Evolutionary conservation across 2,329 filamentous ascomycete genomes (phyloP).

Genomic region (Ascochyta pisi): DNA sequence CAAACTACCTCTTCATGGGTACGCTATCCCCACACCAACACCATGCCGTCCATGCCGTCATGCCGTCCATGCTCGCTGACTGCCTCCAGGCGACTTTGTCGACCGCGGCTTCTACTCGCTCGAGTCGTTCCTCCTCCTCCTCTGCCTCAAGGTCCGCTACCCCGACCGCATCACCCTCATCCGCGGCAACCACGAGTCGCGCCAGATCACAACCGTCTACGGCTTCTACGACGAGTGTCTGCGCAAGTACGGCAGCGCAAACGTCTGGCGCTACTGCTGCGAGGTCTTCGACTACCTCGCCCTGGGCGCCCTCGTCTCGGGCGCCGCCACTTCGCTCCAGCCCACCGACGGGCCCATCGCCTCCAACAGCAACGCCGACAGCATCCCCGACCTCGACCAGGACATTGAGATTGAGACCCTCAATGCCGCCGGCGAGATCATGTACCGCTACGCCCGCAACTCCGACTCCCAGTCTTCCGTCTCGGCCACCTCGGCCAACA

Average conservation of each 20-base stretch:
- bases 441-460: constrained; percentile 71
- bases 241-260: constrained; percentile 93
- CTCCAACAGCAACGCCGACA: constrained; percentile 59
- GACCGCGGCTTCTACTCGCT: constrained; percentile 98
- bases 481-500: constrained; percentile 39
- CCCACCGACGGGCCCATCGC: constrained; percentile 64
- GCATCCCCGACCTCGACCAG: constrained; percentile 62
- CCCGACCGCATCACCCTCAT: constrained; percentile 97
- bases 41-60: too few relatives aligned
- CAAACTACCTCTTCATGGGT: constrained; percentile 98
- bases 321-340: constrained; percentile 71
- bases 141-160: constrained; percentile 96
- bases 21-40: constrained; percentile 20
- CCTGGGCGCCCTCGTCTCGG: constrained; percentile 87
- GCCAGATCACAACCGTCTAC: constrained; percentile 96
- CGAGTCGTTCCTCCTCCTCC: constrained; percentile 92
- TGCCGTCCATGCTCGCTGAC: neutral
- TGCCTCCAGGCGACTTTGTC: constrained; percentile 81
- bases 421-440: constrained; percentile 80
- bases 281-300: constrained; percentile 98
- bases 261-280: constrained; percentile 93
- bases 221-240: constrained; percentile 98
- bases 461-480: constrained; percentile 47
- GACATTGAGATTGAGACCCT: constrained; percentile 94
- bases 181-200: constrained; percentile 92